phyloP scores from a whole-genome alignment of 306 rosid species.

The Begonia fuchsioides region DNA sequence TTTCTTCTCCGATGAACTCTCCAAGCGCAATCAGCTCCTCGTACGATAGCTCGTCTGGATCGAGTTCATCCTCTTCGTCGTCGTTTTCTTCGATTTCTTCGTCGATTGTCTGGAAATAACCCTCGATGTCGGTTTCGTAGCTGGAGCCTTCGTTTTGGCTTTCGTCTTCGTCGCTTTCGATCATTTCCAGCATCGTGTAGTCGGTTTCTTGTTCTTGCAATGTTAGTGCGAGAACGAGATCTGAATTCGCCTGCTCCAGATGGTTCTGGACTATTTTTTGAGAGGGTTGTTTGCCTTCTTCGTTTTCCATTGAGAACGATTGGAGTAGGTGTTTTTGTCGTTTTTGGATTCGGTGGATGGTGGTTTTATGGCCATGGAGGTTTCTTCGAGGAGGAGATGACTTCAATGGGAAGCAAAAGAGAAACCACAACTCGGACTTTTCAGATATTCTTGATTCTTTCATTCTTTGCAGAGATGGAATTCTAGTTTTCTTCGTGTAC shows the following conservation, averaged over 20 bases:
- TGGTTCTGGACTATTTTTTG: slow-evolving; percentile 31
- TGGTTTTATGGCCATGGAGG: slow-evolving; percentile 8
- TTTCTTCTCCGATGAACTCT: slow-evolving; percentile 65
- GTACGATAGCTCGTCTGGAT: slow-evolving; percentile 54
- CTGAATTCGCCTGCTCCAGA: slow-evolving; percentile 42
- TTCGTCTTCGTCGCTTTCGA: slow-evolving; percentile 37
- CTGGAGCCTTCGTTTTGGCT: slow-evolving; percentile 11
- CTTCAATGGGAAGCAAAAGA: slow-evolving; percentile 47
- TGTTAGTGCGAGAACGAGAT: slow-evolving; percentile 35
- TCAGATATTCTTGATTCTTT: slow-evolving; percentile 22
- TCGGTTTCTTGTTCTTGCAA: slow-evolving; percentile 50
- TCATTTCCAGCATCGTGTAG: slow-evolving; percentile 24
- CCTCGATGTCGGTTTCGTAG: slow-evolving; percentile 10
- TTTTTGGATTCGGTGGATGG: slow-evolving; percentile 13
- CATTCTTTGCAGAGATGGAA: not conserved
- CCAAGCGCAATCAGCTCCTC: slow-evolving; percentile 73
- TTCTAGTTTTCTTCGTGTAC: slow-evolving; percentile 14
- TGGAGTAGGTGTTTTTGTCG: not conserved
- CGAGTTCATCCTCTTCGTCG: slow-evolving; percentile 13
- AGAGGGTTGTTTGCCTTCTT: slow-evolving; percentile 35
- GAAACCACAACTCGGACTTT: slow-evolving; percentile 24
- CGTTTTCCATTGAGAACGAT: slow-evolving; percentile 29
- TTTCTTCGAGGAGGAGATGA: slow-evolving; percentile 25
- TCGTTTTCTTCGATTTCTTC: slow-evolving; percentile 7
- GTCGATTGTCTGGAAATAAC: slow-evolving; percentile 15